Evolutionary conservation across 306 rosid species (phyloP), one percentile per base, ranked within the genome.

Genomic region (Macrotyloma uniflorum): DNA sequence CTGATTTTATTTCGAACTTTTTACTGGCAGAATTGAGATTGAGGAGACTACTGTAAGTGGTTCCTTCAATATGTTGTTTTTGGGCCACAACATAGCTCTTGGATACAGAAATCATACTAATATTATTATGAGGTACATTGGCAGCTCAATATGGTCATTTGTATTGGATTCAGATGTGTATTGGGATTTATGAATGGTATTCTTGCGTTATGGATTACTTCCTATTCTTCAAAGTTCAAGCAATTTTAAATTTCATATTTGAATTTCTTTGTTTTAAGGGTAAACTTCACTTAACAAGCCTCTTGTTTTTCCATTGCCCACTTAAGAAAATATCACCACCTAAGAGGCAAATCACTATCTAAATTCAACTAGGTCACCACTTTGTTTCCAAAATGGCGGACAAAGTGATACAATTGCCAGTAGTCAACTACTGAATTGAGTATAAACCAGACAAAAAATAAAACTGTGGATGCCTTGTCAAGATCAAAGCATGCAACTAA

Each of bases 41-140:
- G 97, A 93, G 67, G 99, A 96, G 90, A 83, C 77, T 1, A 73
- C 85, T 77, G 98, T 96, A 54, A 89, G 90, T 85, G 99, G 99
- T 50, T 88, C 98, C 38, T 96, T 96, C 72, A 88, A 83, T 80
- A 96, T 96, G 99, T 67, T 88, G 67, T 96, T 96, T 88, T 83
- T 96, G 77, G 89, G 90, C n/a, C 79, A 85, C 81, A 80, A 93
- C 79, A 86, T 96, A 74, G 89, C 94, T 76, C 78, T 96, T 80
- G 97, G 88, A 32, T 96, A 96, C 85, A 88, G 99, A 83, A 89
- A 93, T 76, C 96, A 88, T 84, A 81, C 91, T 35, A 96, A 96
- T 65, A 83, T 96, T 75, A 30, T 91, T 35, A 86, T 87, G 97
- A 96, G 98, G 99, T 96, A 86, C 51, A 49, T 42, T 78, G 20